These are phyloP conservation scores for Leccinellum albellum DNA, from an alignment of 768 basidiomycete species.

Conservation along the genomic window DNA sequence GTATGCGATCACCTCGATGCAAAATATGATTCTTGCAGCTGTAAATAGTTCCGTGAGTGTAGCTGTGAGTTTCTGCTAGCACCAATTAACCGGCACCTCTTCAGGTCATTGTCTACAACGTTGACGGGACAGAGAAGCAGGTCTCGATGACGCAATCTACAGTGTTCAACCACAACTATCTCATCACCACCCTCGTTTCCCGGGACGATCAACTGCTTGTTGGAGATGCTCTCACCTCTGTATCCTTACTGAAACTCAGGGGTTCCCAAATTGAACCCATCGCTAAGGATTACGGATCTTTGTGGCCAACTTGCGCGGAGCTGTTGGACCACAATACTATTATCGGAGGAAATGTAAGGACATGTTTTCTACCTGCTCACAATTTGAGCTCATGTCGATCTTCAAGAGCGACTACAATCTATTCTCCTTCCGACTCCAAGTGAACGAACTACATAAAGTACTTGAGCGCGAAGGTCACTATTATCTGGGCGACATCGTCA, in stretches of 20 bases:
- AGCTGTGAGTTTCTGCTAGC: neutral
- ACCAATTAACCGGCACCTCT: conserved; percentile 1
- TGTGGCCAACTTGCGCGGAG: conserved; percentile 71
- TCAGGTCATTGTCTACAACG: conserved; percentile 47
- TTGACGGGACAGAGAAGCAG: conserved; percentile 35
- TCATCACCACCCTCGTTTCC: conserved; percentile 63
- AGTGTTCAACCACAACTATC: conserved; percentile 80
- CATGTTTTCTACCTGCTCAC: neutral
- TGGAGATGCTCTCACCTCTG: conserved; percentile 80
- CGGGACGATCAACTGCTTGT: conserved; percentile 54
- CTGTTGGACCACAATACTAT: conserved; percentile 50
- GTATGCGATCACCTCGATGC: conserved; percentile 53
- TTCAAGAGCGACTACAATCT: conserved; percentile 65
- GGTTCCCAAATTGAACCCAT: conserved; percentile 46
- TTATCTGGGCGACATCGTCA: conserved; percentile 73
- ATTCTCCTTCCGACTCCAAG: conserved; percentile 54
- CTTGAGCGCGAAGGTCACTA: conserved; percentile 69
- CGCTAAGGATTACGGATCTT: conserved; percentile 70
- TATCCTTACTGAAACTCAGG: conserved; percentile 60
- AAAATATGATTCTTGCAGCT: conserved; percentile 58
- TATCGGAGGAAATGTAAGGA: conserved; percentile 72
- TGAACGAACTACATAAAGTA: conserved; percentile 37
- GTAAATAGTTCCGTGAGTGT: conserved; percentile 71
- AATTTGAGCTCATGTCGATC: conserved; percentile 7
- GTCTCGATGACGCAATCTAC: conserved; percentile 37